Percentiles rank a stretch among this genome's conserved stretches.
Conservation (phyloP, 768 basidiomycete genomes). For the Termitomyces eurrhizus region DNA sequence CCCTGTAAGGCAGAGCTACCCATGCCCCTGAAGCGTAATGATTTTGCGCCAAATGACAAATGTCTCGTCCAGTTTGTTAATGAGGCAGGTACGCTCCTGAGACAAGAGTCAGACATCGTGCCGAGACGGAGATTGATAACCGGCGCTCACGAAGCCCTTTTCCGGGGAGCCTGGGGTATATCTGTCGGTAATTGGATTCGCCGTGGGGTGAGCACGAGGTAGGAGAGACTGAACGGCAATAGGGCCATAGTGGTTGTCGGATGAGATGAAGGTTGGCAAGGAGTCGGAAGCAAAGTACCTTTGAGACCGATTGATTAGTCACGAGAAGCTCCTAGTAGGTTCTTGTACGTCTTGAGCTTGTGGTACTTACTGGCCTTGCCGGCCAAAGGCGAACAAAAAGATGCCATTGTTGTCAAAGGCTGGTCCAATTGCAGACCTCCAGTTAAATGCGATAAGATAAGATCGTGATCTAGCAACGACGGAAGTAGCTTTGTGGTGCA, state of each 20-base stretch:
- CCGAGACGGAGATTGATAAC: background rate
- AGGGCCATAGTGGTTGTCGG: constrained; percentile 16
- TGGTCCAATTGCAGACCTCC: background rate
- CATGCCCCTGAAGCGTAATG: constrained; percentile 16
- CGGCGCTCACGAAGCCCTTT: constrained; percentile 15
- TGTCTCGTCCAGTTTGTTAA: constrained; percentile 10
- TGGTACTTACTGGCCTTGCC: background rate
- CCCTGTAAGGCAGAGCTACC: background rate
- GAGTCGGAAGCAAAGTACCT: background rate
- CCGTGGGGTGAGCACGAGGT: constrained; percentile 50
- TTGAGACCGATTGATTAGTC: constrained; percentile 6
- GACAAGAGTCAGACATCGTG: background rate
- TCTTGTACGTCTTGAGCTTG: constrained; percentile 6
- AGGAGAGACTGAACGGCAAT: constrained; percentile 44
- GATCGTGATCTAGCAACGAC: background rate
- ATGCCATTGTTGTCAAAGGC: background rate
- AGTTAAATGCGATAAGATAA: constrained; percentile 5
- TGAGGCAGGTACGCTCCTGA: constrained; percentile 9
- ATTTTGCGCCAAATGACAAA: constrained; percentile 23
- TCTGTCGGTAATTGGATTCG: constrained; percentile 48
- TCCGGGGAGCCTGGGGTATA: constrained; percentile 4
- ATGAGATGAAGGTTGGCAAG: background rate
- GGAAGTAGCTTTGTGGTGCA: background rate
- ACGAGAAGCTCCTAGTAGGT: background rate
- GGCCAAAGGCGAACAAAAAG: constrained; percentile 1